Base-by-base conservation (phyloP, 1,284 basidiomycete species). In the Neotropicomus parvogracilis region DNA sequence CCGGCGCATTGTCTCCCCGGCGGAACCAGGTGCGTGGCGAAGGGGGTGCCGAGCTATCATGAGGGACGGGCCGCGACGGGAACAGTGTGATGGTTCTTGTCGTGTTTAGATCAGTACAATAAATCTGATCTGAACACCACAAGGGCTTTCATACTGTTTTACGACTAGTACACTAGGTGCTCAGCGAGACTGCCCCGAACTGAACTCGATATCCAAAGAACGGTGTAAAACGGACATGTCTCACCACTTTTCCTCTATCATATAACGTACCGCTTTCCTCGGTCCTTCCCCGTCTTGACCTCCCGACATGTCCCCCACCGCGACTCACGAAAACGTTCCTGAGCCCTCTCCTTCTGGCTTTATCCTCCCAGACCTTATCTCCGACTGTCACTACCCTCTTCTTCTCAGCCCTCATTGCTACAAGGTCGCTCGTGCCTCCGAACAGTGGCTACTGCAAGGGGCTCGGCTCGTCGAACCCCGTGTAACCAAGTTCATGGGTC, bases 331-430 rank as follows among this genome's bases (percentile, higher is more conserved):
- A 40, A 40, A 27, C n/a, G 34, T 36, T 32, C 38, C 49, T 8
- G 31, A 49, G 32, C 33, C 36, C 19, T 48, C 52, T 20, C 47
- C 42, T 39, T 32, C 51, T n/a, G 72, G 67, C 27, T 83, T 84
- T 64, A 66, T 79, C 48, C 75, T 86, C 46, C 84, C 83, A 32
- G 81, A 86, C 64, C 77, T 86, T 49, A 72, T 83, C 32, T 73
- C 74, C 1, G 74, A 81, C 54, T 86, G 82, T 59, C 69, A 62
- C 21, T 85, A 81, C 63, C 71, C 75, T 12, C 72, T 80, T 9
- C 57, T 61, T 7, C 79, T 79, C 56, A 76, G 82, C 55, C 63
- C 69, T 16, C 51, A 79, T 40, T 80, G 78, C 28, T 80, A 83
- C 59, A 72, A 67, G 4, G 65, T 82, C 32, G 79, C 80, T 1